These are phyloP conservation scores for Proliferodiscus dingleyae DNA, from an alignment of 2,329 filamentous ascomycete genomes.

Conservation along the genomic window DNA sequence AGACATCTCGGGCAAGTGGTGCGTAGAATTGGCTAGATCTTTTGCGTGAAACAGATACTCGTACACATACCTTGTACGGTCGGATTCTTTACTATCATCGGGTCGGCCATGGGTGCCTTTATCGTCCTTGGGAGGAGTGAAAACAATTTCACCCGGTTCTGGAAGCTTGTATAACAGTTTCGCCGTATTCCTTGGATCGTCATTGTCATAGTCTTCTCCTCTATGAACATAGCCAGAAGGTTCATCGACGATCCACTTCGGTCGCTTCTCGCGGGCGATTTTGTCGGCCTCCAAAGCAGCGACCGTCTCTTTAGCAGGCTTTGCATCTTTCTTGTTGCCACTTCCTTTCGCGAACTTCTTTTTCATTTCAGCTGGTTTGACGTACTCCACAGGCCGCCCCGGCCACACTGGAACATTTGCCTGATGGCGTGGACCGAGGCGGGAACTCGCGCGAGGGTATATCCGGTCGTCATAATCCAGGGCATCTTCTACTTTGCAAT, in stretches of 20 bases:
- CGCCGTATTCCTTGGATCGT: slow-evolving; percentile 71
- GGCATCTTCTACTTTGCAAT: slow-evolving; percentile 92
- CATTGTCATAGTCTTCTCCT: slow-evolving; percentile 68
- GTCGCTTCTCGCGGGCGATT: slow-evolving; percentile 70
- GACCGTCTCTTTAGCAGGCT: slow-evolving; percentile 72
- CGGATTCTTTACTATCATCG: slow-evolving; percentile 29
- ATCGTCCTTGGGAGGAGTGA: slow-evolving; percentile 33
- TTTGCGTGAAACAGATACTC: slow-evolving; percentile 61
- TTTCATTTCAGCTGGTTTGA: slow-evolving; percentile 82
- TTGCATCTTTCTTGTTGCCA: slow-evolving; percentile 68
- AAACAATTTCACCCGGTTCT: slow-evolving; percentile 40
- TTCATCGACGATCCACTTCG: slow-evolving; percentile 91
- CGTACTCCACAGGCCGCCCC: slow-evolving; percentile 80
- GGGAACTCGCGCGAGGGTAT: slow-evolving; percentile 90
- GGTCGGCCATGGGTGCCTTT: slow-evolving; percentile 30
- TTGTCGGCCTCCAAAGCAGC: slow-evolving; percentile 80
- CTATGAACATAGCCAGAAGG: slow-evolving; percentile 79
- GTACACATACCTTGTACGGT: slow-evolving; percentile 54
- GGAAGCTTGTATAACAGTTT: slow-evolving; percentile 76
- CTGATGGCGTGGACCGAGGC: slow-evolving; percentile 86
- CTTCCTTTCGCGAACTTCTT: slow-evolving; percentile 62
- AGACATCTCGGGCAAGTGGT: slow-evolving; percentile 65
- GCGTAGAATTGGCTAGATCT: slow-evolving; percentile 54
- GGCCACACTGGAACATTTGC: slow-evolving; percentile 82
- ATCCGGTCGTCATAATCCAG: slow-evolving; percentile 97